Evolutionary conservation across 1,284 basidiomycete species (phyloP).

Genomic region (Neotropicomus parvogracilis): DNA sequence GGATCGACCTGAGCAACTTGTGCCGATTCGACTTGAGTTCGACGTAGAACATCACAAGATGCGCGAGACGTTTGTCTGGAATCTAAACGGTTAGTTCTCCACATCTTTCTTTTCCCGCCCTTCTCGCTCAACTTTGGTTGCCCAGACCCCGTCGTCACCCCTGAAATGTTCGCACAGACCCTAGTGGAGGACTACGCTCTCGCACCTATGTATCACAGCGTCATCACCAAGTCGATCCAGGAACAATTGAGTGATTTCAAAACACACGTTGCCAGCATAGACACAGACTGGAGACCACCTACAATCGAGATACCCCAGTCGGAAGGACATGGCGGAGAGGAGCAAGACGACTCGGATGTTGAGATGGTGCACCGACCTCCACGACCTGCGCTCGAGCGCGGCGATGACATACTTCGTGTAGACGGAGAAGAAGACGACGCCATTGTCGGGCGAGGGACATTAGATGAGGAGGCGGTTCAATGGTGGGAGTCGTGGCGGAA

Average conservation of each 20-base stretch:
- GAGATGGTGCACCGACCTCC: slow-evolving; percentile 29
- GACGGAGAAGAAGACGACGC: slow-evolving; percentile 28
- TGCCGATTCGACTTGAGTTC: slow-evolving; percentile 93
- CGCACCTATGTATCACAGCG: slow-evolving; percentile 62
- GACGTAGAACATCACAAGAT: slow-evolving; percentile 91
- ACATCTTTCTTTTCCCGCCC: neutral
- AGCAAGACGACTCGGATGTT: slow-evolving; percentile 35
- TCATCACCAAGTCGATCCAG: slow-evolving; percentile 83
- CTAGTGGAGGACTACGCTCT: slow-evolving; percentile 91
- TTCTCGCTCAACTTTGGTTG: slow-evolving; percentile 2
- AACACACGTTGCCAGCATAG: slow-evolving; percentile 53
- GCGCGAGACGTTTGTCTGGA: slow-evolving; percentile 97
- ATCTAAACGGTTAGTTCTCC: slow-evolving; percentile 69
- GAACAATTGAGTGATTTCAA: slow-evolving; percentile 84
- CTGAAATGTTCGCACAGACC: slow-evolving; percentile 86
- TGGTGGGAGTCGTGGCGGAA: slow-evolving; percentile 78
- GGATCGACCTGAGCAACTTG: slow-evolving; percentile 70
- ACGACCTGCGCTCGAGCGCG: slow-evolving; percentile 4
- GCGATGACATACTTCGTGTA: slow-evolving; percentile 2
- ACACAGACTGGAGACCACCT: slow-evolving; percentile 35
- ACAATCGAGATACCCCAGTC: slow-evolving; percentile 21
- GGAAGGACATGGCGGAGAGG: slow-evolving; percentile 32
- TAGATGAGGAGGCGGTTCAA: slow-evolving; percentile 48
- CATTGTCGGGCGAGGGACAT: slow-evolving; percentile 40
- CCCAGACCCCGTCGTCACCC: slow-evolving; percentile 81